phyloP scores from a whole-genome alignment of 345 rosid genomes.

The Eucalyptus viminalis region DNA sequence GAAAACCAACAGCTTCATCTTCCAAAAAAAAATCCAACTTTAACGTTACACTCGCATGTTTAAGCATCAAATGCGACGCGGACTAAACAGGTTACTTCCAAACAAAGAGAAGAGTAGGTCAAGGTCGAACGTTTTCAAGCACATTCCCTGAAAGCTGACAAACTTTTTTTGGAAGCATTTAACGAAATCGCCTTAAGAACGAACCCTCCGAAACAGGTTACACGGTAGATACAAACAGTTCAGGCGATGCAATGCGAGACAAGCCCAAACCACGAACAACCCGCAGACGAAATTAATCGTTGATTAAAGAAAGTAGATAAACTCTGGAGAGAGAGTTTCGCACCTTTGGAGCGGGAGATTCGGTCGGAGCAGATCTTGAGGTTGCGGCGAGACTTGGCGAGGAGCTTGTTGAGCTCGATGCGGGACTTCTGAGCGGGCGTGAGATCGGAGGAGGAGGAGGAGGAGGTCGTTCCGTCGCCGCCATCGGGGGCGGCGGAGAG shows the following conservation, averaged over 20 bases:
- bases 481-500: background rate
- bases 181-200: background rate
- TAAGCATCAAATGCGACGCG: background rate
- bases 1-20: background rate
- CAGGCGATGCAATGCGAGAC: background rate
- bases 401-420: slow-evolving; percentile 42
- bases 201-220: background rate
- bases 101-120: background rate
- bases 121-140: background rate
- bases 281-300: background rate
- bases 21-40: background rate
- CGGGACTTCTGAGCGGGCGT: slow-evolving; percentile 43
- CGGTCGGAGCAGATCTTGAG: slow-evolving; percentile 49
- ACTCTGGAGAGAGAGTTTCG: background rate
- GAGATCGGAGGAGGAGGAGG: slow-evolving; percentile 13
- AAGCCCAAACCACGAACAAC: background rate
- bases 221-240: background rate
- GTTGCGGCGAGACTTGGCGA: slow-evolving; percentile 63
- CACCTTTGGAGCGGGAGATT: slow-evolving; percentile 46
- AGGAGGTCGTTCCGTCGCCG: background rate
- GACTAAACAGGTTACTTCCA: background rate
- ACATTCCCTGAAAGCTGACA: background rate
- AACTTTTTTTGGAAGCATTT: background rate
- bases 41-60: background rate
- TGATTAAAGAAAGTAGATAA: rapidly evolving